Conservation (phyloP, 495 filamentous ascomycete species). For the Hypoxylon lenormandii region DNA sequence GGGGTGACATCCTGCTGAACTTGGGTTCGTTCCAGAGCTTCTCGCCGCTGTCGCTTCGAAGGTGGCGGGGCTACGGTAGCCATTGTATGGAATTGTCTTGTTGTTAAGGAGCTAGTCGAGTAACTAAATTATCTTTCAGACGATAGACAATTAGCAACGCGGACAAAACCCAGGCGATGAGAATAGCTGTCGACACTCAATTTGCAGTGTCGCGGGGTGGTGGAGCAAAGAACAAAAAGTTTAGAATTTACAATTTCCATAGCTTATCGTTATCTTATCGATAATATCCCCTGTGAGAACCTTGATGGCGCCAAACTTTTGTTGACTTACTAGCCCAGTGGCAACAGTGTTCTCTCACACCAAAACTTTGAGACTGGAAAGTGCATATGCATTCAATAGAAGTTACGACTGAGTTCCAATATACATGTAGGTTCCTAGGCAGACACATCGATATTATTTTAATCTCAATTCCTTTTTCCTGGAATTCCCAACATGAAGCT, state of each 20-base stretch:
- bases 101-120: not conserved
- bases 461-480: no score
- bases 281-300: not conserved
- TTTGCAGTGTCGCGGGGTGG: conserved; percentile 33
- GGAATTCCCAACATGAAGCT: no score
- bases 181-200: not conserved
- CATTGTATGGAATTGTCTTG: conserved; percentile 65
- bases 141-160: no score
- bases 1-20: conserved; percentile 81
- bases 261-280: conserved; percentile 45
- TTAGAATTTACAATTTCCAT: conserved; percentile 33
- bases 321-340: no score
- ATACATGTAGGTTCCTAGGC: no score
- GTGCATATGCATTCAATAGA: no score
- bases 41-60: conserved; percentile 86
- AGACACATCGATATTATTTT: no score
- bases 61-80: conserved; percentile 89
- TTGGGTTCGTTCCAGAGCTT: conserved; percentile 74
- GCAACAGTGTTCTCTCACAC: no score
- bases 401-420: no score
- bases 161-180: not conserved
- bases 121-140: not conserved
- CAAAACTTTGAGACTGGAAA: no score
- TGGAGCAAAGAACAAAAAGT: conserved; percentile 36
- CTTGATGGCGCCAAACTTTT: no score